Evolutionary conservation across 1,284 basidiomycete species (phyloP).

Genomic region (Apiotrichum gracile): DNA sequence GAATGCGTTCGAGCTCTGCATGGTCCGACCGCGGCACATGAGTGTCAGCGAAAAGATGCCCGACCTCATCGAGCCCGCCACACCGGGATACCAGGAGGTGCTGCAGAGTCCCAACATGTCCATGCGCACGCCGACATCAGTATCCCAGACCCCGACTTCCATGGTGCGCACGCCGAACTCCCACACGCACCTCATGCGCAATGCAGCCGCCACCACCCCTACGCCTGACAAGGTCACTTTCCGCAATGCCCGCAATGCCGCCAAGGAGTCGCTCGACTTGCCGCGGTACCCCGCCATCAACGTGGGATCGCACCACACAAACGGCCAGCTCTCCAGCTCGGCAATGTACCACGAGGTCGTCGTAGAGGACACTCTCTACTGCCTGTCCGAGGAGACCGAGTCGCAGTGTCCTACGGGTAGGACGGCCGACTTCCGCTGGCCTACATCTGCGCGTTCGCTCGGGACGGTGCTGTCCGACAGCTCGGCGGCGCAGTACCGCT

Average conservation of each 20-base stretch:
- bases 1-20: slow-evolving; percentile 72
- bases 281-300: not conserved
- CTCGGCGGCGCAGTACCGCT: too few relatives aligned
- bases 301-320: not conserved
- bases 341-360: not conserved
- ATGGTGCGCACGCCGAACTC: not conserved
- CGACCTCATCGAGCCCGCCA: not conserved
- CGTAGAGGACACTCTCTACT: not conserved
- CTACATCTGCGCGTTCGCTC: too few relatives aligned
- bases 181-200: not conserved
- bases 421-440: too few relatives aligned
- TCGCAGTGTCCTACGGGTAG: too few relatives aligned
- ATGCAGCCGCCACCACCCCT: not conserved
- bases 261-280: not conserved
- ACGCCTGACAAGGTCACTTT: not conserved
- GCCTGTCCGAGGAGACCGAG: not conserved
- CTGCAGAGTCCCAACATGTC: not conserved
- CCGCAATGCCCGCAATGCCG: not conserved
- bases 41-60: not conserved
- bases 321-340: not conserved
- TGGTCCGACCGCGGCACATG: slow-evolving; percentile 33
- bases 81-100: not conserved
- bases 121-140: not conserved
- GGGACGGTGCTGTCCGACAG: too few relatives aligned
- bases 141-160: not conserved